Evolutionary conservation across 257 asterid species (phyloP).

Genomic region (Nicotiana attenuata): DNA sequence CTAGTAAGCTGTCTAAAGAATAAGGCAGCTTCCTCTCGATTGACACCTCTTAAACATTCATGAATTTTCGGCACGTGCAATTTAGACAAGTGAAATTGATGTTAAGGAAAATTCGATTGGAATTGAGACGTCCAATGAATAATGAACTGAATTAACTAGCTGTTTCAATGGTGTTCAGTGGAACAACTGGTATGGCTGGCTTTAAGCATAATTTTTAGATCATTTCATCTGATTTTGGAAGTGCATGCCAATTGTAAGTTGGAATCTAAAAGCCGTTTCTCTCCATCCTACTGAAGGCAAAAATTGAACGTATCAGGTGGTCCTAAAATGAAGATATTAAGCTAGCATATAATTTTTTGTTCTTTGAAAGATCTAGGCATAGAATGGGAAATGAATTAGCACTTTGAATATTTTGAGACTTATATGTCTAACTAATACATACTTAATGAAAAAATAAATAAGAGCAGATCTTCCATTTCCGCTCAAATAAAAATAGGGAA

Average conservation of each 20-base stretch:
- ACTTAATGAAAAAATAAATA: not conserved
- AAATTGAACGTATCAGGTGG: not conserved
- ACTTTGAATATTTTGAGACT: not conserved
- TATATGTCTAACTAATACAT: not conserved
- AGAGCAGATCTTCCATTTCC: not conserved
- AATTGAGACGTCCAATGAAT: not conserved
- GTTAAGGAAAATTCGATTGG: not conserved
- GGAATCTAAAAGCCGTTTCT: not conserved
- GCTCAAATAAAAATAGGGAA: not conserved
- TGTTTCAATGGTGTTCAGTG: not conserved
- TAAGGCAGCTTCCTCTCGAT: not conserved
- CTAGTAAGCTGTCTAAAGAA: not conserved
- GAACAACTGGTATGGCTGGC: not conserved
- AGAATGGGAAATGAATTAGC: not conserved
- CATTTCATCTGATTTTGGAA: not conserved
- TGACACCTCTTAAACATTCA: not conserved
- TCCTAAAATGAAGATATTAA: not conserved
- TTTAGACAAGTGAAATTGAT: not conserved
- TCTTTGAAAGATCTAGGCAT: not conserved
- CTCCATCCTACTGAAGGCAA: not conserved
- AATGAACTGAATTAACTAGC: not conserved
- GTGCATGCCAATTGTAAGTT: not conserved
- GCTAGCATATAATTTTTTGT: not conserved
- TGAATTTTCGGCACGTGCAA: not conserved
- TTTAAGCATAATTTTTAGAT: not conserved